Evolutionary conservation across 176 grass and related monocot genomes (phyloP), one percentile per base, ranked within the genome.

Genomic region (Paspalum vaginatum): DNA sequence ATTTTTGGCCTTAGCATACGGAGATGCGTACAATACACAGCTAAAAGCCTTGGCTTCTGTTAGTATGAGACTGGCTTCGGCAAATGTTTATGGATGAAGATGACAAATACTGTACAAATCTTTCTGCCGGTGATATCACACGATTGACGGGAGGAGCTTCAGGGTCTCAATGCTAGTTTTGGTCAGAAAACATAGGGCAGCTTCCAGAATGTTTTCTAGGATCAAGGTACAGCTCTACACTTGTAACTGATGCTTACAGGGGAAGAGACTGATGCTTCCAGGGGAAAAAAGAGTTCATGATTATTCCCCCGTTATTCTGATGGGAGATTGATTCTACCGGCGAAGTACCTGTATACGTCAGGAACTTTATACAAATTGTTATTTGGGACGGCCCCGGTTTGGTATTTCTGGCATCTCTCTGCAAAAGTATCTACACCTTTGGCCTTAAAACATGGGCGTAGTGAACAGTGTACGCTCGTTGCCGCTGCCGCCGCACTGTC

Each of bases 1-100:
- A 79, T 71, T 57, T 55, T 81, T 67, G 58, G 57, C 53, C 8
- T 72, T 46, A 21, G 10, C 2, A 57, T 49, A 70, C 51, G 44
- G 48, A 65, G 56, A 70, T 87, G 15, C 63, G 78, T 48, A 54
- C 7, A 12, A 11, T 73, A 81, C 43, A 76, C 37, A 48, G 65
- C 13, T 10, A 2, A 56, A 73, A 72, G 59, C 25, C 25, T 66
- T 46, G 27, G 68, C 56, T 55, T 63, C 22, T 62, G 68, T 20
- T 8, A 5, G 74, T 39, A 53, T 48, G 40, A 70, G 49, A 71
- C 18, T 61, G 18, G 74, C 49, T 80, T 79, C 26, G 46, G 47
- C 59, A 65, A 79, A 85, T 80, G 71, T 20, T 80, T 14, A 49
- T 60, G 50, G 51, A 44, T 21, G 44, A 86, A 70, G 68, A 61